Evolutionary conservation across 2,329 filamentous ascomycete genomes (phyloP).

Genomic region (Fusarium aywerte): DNA sequence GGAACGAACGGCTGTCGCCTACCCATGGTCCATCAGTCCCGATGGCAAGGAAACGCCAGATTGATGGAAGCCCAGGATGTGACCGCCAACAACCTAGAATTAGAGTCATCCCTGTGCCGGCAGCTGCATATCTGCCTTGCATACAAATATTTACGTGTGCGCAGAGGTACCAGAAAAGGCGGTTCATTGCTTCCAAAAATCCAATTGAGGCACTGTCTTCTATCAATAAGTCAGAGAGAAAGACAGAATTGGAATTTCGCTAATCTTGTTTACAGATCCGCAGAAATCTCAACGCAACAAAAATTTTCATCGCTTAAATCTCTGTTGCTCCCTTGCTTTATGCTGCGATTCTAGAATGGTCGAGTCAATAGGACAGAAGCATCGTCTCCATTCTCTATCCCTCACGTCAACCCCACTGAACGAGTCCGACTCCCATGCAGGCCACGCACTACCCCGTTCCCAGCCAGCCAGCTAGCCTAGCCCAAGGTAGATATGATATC

Average conservation of each 20-base stretch:
- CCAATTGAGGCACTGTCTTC: background rate
- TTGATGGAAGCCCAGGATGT: constrained; percentile 19
- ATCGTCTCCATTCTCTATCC: constrained; percentile 20
- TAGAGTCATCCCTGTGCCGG: constrained; percentile 4
- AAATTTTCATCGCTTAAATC: constrained; percentile 3
- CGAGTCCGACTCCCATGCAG: constrained; percentile 27
- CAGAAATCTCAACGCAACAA: constrained; percentile 10
- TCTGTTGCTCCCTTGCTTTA: constrained; percentile 29
- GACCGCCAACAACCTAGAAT: background rate
- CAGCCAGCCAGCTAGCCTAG: background rate
- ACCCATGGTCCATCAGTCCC: background rate
- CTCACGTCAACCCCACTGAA: constrained; percentile 28
- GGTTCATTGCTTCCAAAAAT: background rate
- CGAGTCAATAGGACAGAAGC: background rate
- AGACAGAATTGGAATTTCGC: background rate
- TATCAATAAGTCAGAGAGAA: background rate
- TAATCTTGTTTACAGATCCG: background rate
- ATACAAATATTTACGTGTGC: background rate
- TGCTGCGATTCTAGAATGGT: constrained; percentile 20
- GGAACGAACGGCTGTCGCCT: constrained; percentile 9
- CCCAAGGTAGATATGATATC: background rate
- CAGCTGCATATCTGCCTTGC: constrained; percentile 9
- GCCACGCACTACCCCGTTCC: constrained; percentile 20
- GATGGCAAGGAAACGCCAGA: constrained; percentile 20
- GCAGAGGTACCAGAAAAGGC: background rate